Evolutionary conservation across 75 land plant genomes (phyloP).

Genomic region (Ceratopteris richardii): DNA sequence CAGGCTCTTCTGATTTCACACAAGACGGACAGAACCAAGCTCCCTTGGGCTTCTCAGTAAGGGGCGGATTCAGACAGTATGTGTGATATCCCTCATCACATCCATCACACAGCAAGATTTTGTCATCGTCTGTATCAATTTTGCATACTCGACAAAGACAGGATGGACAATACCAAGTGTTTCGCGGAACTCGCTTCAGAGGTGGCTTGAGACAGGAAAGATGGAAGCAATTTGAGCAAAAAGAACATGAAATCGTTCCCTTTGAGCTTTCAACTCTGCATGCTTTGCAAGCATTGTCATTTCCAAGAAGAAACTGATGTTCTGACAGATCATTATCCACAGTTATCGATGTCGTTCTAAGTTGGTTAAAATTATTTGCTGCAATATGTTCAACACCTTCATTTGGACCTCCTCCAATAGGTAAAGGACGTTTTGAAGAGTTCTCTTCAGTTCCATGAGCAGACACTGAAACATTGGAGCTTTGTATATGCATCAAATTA

Average conservation of each 20-base stretch:
- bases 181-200: conserved; percentile 23
- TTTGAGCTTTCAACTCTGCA: conserved; percentile 26
- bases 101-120: conserved; percentile 72
- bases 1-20: conserved; percentile 10
- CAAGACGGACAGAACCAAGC: conserved; percentile 76
- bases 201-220: conserved; percentile 38
- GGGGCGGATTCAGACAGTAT: conserved; percentile 80
- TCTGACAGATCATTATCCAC: neutral
- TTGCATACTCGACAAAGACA: conserved; percentile 76
- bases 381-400: conserved; percentile 1
- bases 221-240: conserved; percentile 41
- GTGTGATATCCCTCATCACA: conserved; percentile 89
- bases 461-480: neutral
- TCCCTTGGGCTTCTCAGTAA: conserved; percentile 51
- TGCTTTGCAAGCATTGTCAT: conserved; percentile 25
- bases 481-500: too few species aligned
- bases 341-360: neutral
- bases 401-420: conserved; percentile 3
- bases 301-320: neutral
- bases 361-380: neutral
- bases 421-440: too few species aligned
- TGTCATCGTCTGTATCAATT: conserved; percentile 59
- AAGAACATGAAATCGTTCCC: conserved; percentile 20
- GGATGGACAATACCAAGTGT: conserved; percentile 74
- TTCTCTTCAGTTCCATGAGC: neutral